A percentile compares a stretch with the other conserved stretches of the same genome.
phyloP scores from a whole-genome alignment of 2,329 filamentous ascomycete genomes.

The Sporothrix schenckii region DNA sequence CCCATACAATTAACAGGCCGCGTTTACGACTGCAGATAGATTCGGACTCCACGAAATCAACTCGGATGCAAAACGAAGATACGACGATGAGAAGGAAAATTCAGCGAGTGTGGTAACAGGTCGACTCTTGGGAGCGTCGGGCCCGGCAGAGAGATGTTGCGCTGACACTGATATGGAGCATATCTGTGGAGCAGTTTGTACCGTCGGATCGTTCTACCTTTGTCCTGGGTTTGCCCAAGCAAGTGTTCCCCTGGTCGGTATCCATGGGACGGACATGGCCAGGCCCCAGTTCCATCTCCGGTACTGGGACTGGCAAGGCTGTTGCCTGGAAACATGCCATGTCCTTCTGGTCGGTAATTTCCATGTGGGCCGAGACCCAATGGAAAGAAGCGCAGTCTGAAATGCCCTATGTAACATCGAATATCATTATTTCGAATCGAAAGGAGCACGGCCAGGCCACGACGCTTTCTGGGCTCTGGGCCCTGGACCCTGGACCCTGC shows the following conservation, averaged over 20 bases:
- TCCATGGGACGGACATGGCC: neutral
- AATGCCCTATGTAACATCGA: no score
- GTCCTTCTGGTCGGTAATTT: constrained; percentile 9
- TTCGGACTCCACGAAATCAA: no score
- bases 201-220: no score
- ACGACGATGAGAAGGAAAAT: no score
- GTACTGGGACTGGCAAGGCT: constrained; percentile 8
- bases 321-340: neutral
- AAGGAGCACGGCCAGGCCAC: neutral
- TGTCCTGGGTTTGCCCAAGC: neutral
- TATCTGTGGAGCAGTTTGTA: no score
- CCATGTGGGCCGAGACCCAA: neutral
- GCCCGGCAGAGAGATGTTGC: no score
- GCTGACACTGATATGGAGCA: no score
- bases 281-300: neutral
- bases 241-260: no score
- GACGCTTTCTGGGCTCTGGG: neutral
- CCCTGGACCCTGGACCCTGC: neutral
- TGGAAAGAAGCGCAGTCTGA: no score
- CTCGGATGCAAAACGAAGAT: no score
- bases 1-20: neutral
- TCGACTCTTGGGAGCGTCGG: no score
- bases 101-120: no score
- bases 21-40: neutral
- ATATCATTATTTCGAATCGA: neutral